Base-by-base conservation (phyloP, 2,329 filamentous ascomycete genomes). In the Phyllosticta citribraziliensis region DNA sequence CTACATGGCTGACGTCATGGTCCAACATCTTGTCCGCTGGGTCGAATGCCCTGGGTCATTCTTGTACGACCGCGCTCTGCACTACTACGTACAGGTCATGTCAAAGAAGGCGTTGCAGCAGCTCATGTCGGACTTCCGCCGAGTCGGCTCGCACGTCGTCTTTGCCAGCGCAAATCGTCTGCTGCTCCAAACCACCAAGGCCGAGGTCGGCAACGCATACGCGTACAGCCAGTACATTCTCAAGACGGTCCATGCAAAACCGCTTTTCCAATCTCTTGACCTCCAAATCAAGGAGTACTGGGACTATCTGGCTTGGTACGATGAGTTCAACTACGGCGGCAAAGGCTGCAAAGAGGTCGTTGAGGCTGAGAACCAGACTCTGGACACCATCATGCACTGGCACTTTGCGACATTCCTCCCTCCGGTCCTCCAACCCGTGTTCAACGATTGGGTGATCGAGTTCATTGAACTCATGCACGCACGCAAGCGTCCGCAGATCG, bases 51-150 rank as follows among this genome's bases (percentile, higher is more conserved):
- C 93, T 0, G 88, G 89, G 56, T 97, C 92, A 0, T 97, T 93
- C 75, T 86, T 99, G 62, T 99, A 97, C 71, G 95, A 99, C 74
- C 86, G 89, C 4, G 91, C 92, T 5, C 76, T 99, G 65, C 91
- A 97, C 70, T 94, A 96, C 78, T 97, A 99, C 70, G 92, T 99
- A 60, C 93, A 97, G 73, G 94, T 97, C 85, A 95, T 99, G 88
- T 96, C 91, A 35, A 88, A 90, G 66, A 99, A 99, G 74, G 94
- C 95, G 0, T 89, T 99, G 66, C 89, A 97, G 70, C 93, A 97
- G 74, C 83, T 99, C 40, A 96, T 99, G 88, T 89, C 88, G 0
- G 94, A 99, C 71, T 99, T 99, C 77, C 86, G 91, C 63, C 87
- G 93, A 11, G 93, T 99, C 1, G 94, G 94, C 2, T 97, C 91